Conservation (phyloP, 2,329 filamentous ascomycete genomes). For the Colletotrichum sp. region DNA sequence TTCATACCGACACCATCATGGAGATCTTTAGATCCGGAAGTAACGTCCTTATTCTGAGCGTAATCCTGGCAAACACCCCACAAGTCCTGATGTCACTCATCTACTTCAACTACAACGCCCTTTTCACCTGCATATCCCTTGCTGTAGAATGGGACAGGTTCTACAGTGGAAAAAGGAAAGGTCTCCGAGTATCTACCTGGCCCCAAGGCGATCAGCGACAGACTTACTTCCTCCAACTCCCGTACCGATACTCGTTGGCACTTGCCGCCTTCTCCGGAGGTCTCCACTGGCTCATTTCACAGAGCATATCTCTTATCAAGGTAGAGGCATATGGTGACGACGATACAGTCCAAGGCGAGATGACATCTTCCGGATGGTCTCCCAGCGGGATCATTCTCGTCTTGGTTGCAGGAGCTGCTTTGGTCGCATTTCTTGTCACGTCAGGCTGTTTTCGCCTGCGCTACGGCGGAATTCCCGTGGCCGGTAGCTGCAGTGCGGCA, state of each 20-base stretch:
- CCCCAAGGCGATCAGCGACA: background rate
- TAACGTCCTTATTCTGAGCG: accelerated
- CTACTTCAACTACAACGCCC: background rate
- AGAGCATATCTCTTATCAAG: background rate
- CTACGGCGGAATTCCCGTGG: background rate
- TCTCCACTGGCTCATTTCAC: background rate
- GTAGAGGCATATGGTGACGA: background rate
- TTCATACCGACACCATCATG: no score
- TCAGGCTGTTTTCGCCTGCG: no score
- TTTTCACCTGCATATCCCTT: background rate
- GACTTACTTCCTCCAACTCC: background rate
- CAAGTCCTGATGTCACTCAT: background rate
- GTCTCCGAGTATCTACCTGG: background rate
- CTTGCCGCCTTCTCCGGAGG: accelerated
- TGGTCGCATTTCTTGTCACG: no score
- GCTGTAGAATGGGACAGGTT: background rate
- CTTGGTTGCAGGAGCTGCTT: no score
- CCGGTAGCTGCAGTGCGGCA: background rate
- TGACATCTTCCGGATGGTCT: background rate
- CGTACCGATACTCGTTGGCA: background rate
- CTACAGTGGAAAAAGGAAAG: background rate
- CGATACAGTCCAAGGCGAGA: background rate
- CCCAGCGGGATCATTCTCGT: no score
- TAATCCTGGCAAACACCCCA: background rate
- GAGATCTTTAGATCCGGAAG: accelerated